These are phyloP conservation scores for Saxispiralis lemnorum DNA, from an alignment of 495 filamentous ascomycete species.

Conservation along the genomic window DNA sequence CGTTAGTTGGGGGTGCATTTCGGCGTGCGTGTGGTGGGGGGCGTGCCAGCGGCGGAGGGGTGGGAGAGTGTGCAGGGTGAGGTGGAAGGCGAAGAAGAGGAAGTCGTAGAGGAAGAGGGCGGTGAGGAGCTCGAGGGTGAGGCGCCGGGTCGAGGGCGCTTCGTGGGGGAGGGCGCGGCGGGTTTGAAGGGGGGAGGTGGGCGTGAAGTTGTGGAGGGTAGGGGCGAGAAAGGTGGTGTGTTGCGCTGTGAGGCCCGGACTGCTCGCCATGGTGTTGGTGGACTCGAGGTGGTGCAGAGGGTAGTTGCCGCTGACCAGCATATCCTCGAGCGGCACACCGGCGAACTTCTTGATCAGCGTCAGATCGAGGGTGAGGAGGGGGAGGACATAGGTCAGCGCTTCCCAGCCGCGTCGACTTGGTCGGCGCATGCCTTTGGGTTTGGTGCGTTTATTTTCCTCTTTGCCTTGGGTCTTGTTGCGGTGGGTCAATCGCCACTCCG, in stretches of 20 bases:
- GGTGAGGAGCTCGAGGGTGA: conserved; percentile 17
- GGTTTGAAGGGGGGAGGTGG: conserved; percentile 19
- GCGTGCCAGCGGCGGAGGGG: conserved; percentile 13
- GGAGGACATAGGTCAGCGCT: conserved; percentile 14
- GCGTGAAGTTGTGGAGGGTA: conserved; percentile 20
- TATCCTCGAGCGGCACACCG: conserved; percentile 16
- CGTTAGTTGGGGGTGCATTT: conserved; percentile 24
- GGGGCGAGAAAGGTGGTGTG: conserved; percentile 17
- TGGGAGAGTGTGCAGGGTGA: conserved; percentile 19
- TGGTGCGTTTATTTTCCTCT: background rate
- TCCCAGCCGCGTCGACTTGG: conserved; percentile 16
- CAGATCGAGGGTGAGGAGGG: conserved; percentile 19
- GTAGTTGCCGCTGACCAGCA: conserved; percentile 19
- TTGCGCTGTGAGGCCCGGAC: background rate
- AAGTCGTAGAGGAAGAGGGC: conserved; percentile 21
- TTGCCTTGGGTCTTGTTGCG: background rate
- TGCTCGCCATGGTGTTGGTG: background rate
- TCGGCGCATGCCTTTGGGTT: conserved; percentile 16
- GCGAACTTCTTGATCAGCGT: conserved; percentile 25
- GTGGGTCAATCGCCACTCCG: conserved; percentile 13
- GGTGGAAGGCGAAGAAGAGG: conserved; percentile 24
- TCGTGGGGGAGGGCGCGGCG: conserved; percentile 18
- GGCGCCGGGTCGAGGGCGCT: conserved; percentile 16
- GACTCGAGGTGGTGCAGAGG: conserved; percentile 1
- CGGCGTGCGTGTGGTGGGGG: conserved; percentile 19